A percentile compares a stretch with the other conserved stretches of the same genome.
Conservation (phyloP, 202 grass and related monocot species). For the Setaria italica region DNA sequence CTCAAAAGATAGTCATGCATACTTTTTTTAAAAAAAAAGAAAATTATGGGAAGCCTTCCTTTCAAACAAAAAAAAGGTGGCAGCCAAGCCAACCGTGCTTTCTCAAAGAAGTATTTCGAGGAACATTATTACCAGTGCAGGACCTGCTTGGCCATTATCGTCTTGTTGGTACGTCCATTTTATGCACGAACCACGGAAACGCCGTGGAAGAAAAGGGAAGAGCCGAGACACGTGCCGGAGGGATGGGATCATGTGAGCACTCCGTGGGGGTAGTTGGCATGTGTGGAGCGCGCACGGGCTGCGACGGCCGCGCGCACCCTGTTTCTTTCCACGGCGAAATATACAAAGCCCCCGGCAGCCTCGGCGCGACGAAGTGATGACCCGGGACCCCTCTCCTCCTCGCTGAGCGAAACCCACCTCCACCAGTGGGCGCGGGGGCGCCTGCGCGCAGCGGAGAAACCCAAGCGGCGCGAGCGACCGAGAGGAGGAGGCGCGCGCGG, state of each 20-base stretch:
- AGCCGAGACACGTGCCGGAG: not conserved
- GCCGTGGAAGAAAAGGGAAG: not conserved
- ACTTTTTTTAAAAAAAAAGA: not conserved
- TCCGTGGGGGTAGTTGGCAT: conserved; percentile 33
- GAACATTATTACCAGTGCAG: not conserved
- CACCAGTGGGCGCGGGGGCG: not conserved
- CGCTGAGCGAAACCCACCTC: not conserved
- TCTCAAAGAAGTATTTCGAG: too few species aligned
- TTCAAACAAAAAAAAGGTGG: not conserved
- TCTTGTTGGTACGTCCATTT: not conserved
- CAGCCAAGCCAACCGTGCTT: too few species aligned
- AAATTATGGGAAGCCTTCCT: not conserved
- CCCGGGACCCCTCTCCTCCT: too few species aligned
- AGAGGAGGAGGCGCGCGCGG: not conserved
- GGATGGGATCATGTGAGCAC: not conserved
- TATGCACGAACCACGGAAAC: not conserved
- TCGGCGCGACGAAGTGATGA: conserved; percentile 35
- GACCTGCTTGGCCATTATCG: not conserved
- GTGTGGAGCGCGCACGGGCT: conserved; percentile 33
- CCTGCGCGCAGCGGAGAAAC: not conserved
- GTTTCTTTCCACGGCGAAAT: not conserved
- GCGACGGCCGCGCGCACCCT: not conserved
- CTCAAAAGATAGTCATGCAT: not conserved
- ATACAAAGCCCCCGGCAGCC: conserved; percentile 4
- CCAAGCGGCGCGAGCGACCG: not conserved